Conservation (phyloP, 2,329 filamentous ascomycete genomes). For the Fusarium sp. region DNA sequence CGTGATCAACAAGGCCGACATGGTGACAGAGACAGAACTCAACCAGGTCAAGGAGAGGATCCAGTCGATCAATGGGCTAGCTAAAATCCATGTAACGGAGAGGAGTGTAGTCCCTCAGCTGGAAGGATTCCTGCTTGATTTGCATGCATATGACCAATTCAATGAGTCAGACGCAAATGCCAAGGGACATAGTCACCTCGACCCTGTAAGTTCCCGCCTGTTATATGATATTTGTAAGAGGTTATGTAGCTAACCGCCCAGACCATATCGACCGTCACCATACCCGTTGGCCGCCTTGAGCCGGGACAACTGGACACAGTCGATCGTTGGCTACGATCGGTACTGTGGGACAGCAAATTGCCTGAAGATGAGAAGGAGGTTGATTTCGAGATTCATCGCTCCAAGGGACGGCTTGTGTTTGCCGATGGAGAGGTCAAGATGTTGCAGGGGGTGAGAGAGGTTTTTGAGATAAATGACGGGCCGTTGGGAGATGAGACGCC, state of each 20-base stretch:
- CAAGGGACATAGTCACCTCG: slow-evolving; percentile 90
- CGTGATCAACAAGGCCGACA: slow-evolving; percentile 91
- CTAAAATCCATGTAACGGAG: slow-evolving; percentile 82
- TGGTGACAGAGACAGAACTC: slow-evolving; percentile 77
- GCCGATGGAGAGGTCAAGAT: slow-evolving; percentile 74
- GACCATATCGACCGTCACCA: slow-evolving; percentile 85
- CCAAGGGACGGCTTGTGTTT: slow-evolving; percentile 82
- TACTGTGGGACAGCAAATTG: slow-evolving; percentile 83
- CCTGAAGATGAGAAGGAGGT: slow-evolving; percentile 53
- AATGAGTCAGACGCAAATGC: slow-evolving; percentile 73
- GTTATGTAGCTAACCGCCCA: slow-evolving; percentile 47
- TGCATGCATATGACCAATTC: slow-evolving; percentile 92
- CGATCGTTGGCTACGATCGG: slow-evolving; percentile 82
- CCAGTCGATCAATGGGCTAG: slow-evolving; percentile 86
- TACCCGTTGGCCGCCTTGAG: slow-evolving; percentile 71
- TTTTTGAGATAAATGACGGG: slow-evolving; percentile 88
- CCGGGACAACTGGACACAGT: slow-evolving; percentile 68
- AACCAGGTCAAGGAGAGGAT: slow-evolving; percentile 76
- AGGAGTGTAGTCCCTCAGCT: slow-evolving; percentile 82
- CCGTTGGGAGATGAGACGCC: slow-evolving; percentile 46
- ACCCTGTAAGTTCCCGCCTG: slow-evolving; percentile 69
- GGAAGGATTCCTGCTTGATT: slow-evolving; percentile 85
- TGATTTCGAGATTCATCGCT: slow-evolving; percentile 82
- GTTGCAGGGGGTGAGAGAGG: slow-evolving; percentile 89
- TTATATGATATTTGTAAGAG: background rate